These are phyloP conservation scores for Sideroxylon spinosum DNA, from an alignment of 179 eudicot species.

Conservation along the genomic window DNA sequence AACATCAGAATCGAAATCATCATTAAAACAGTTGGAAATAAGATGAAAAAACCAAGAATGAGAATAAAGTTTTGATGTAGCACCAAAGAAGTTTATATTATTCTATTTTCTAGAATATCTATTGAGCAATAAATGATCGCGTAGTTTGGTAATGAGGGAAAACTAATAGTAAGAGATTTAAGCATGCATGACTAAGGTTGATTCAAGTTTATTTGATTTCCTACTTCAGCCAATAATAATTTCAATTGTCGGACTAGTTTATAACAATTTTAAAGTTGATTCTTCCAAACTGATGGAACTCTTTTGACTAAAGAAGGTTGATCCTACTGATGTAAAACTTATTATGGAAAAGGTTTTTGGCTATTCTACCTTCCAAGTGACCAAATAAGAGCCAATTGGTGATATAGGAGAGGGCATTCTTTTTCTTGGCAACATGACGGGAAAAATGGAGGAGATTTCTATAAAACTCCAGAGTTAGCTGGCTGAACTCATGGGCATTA, in stretches of 20 bases:
- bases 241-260: conserved; percentile 54
- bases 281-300: conserved; percentile 95
- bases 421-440: conserved; percentile 92
- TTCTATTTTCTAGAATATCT: background rate
- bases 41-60: too few species aligned
- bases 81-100: background rate
- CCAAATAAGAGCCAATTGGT: conserved; percentile 95
- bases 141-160: background rate
- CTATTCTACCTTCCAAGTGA: conserved; percentile 94
- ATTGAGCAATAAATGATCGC: background rate
- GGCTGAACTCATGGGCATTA: conserved; percentile 73
- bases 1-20: too few species aligned
- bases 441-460: conserved; percentile 78
- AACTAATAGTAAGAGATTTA: too few species aligned
- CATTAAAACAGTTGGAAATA: too few species aligned
- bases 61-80: too few species aligned
- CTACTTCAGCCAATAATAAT: conserved; percentile 52
- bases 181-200: background rate
- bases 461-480: conserved; percentile 82
- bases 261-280: conserved; percentile 80
- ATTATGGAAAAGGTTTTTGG: conserved; percentile 89
- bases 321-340: conserved; percentile 81
- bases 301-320: conserved; percentile 95
- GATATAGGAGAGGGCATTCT: conserved; percentile 94
- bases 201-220: background rate